These are phyloP conservation scores for Ogataea wickerhamii DNA, from an alignment of 805 yeast species.

Conservation along the genomic window DNA sequence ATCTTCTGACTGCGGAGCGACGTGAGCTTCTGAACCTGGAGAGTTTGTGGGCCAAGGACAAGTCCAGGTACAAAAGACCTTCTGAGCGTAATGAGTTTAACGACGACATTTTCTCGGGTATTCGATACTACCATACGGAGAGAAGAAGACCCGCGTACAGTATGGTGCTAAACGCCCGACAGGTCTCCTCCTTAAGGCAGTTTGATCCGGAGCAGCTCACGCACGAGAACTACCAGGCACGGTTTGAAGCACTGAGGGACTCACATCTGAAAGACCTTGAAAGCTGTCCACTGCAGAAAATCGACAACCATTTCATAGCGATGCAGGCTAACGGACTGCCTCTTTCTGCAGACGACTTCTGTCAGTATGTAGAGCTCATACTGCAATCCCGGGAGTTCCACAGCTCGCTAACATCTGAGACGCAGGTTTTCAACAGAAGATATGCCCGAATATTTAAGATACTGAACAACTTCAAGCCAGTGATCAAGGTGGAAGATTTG, in stretches of 20 bases:
- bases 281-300: slow-evolving; percentile 15
- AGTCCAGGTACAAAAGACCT: slow-evolving; percentile 9
- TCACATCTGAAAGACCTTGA: slow-evolving; percentile 21
- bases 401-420: slow-evolving; percentile 5
- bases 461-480: slow-evolving; percentile 22
- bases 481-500: slow-evolving; percentile 16
- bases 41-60: slow-evolving; percentile 47
- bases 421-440: slow-evolving; percentile 21
- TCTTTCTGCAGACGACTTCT: slow-evolving; percentile 20
- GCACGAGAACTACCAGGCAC: slow-evolving; percentile 14
- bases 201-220: slow-evolving; percentile 15
- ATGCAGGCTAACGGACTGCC: slow-evolving; percentile 30
- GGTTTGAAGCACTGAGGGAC: slow-evolving; percentile 17
- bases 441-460: slow-evolving; percentile 15
- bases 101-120: slow-evolving; percentile 43
- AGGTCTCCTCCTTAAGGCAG: neutral
- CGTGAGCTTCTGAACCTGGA: slow-evolving; percentile 70
- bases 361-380: slow-evolving; percentile 18
- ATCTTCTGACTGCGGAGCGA: slow-evolving; percentile 68
- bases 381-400: slow-evolving; percentile 31
- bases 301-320: slow-evolving; percentile 25
- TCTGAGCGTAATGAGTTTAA: slow-evolving; percentile 20
- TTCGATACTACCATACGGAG: slow-evolving; percentile 44
- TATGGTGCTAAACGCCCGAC: neutral
- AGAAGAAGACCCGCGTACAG: neutral